A percentile compares a stretch with the other conserved stretches of the same genome.
Conservation (phyloP, 2,329 filamentous ascomycete genomes). For the Colletotrichum eleusines region DNA sequence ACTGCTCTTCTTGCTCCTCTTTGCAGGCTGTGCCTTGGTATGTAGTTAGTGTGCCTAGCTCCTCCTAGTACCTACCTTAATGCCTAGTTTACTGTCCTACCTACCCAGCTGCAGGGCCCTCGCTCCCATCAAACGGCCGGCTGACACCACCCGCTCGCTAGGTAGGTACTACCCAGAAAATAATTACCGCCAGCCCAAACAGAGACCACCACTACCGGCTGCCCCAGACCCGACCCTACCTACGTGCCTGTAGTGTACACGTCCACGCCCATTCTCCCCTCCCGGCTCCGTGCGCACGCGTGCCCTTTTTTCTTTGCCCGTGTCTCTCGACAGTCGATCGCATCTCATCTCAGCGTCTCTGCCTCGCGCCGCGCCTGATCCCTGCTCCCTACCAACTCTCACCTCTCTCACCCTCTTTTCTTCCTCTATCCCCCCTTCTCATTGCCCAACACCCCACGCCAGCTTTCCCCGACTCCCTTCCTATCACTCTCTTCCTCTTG, state of each 20-base stretch:
- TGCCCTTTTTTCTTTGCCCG: background rate
- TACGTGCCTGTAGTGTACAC: background rate
- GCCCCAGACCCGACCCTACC: conserved; percentile 14
- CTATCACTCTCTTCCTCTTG: conserved; percentile 28
- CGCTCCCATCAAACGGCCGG: conserved; percentile 23
- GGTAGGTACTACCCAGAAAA: conserved; percentile 7
- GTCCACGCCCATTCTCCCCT: background rate
- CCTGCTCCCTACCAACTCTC: conserved; percentile 36
- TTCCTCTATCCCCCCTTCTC: conserved; percentile 34
- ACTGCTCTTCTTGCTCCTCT: background rate
- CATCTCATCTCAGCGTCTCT: conserved; percentile 13
- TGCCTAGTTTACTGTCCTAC: too few species aligned
- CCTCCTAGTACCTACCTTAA: background rate
- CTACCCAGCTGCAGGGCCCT: conserved; percentile 12
- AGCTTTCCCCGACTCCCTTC: conserved; percentile 1
- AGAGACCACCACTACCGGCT: conserved; percentile 3
- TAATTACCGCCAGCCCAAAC: conserved; percentile 3
- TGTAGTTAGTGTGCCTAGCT: background rate
- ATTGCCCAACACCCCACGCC: conserved; percentile 21
- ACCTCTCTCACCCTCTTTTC: conserved; percentile 38
- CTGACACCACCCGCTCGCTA: too few species aligned
- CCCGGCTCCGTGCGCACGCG: conserved; percentile 33
- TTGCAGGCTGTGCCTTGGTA: background rate
- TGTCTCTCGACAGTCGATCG: conserved; percentile 6
- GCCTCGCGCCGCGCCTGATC: background rate